Conservation (phyloP, 306 rosid genomes). For the Inga oerstediana region DNA sequence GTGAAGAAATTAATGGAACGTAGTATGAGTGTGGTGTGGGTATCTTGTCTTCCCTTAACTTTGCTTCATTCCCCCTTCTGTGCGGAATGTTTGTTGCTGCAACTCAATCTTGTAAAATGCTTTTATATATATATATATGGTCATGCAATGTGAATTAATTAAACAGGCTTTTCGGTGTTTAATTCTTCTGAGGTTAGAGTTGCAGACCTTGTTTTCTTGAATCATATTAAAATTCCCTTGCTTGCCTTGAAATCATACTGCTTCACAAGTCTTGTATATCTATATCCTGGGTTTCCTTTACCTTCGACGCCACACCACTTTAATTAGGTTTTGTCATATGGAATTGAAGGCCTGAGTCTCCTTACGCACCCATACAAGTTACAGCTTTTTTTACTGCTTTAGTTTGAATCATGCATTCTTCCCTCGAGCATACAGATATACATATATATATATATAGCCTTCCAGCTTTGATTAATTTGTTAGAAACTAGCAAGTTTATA, state of each 20-base stretch:
- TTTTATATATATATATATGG: not conserved
- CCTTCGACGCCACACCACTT: not conserved
- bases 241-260: not conserved
- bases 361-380: not conserved
- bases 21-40: slow-evolving; percentile 10
- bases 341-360: not conserved
- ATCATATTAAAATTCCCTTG: not conserved
- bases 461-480: not conserved
- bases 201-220: not conserved
- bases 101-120: not conserved
- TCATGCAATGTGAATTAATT: not conserved
- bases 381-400: not conserved
- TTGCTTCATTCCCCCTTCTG: not conserved
- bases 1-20: slow-evolving; percentile 10
- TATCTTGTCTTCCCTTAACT: not conserved
- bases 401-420: not conserved
- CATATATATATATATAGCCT: not conserved
- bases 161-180: not conserved
- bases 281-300: not conserved
- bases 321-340: not conserved
- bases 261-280: not conserved
- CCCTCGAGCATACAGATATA: not conserved
- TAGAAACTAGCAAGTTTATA: slow-evolving; percentile 11
- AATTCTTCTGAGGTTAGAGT: not conserved
- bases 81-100: not conserved